phyloP scores from a whole-genome alignment of 768 basidiomycete genomes.

The Lactarius psammicola region DNA sequence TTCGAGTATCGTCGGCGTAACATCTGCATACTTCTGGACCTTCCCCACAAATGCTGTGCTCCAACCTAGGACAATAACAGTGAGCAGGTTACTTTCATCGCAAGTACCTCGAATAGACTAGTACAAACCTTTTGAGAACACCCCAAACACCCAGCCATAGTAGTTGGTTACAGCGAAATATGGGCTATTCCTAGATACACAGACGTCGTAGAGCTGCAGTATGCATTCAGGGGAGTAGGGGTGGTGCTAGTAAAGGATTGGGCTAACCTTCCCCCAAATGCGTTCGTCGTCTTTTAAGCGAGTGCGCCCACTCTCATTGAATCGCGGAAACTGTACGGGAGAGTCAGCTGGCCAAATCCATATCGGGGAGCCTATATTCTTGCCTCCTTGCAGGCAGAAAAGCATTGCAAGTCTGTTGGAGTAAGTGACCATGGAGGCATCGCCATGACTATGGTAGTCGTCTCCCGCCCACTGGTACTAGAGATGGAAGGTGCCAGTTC shows the following conservation, averaged over 20 bases:
- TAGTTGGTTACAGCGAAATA: constrained; percentile 32
- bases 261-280: constrained; percentile 27
- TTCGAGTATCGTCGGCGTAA: constrained; percentile 22
- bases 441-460: constrained; percentile 21
- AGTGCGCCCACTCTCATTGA: constrained; percentile 1
- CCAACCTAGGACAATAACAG: constrained; percentile 18
- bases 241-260: not conserved
- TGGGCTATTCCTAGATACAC: constrained; percentile 26
- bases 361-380: not conserved
- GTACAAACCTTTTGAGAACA: constrained; percentile 29
- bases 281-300: constrained; percentile 20
- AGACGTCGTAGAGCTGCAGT: constrained; percentile 29
- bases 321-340: constrained; percentile 21
- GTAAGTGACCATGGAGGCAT: constrained; percentile 29
- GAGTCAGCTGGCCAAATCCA: not conserved
- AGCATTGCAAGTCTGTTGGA: constrained; percentile 20
- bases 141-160: constrained; percentile 31
- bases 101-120: not conserved
- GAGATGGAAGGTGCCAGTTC: constrained; percentile 3
- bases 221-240: constrained; percentile 1
- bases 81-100: not conserved
- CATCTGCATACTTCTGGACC: constrained; percentile 3
- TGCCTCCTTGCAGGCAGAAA: constrained; percentile 24
- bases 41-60: constrained; percentile 16
- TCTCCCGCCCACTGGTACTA: constrained; percentile 12